Evolutionary conservation across 495 filamentous ascomycete species (phyloP).

Genomic region (Penicillium steckii): DNA sequence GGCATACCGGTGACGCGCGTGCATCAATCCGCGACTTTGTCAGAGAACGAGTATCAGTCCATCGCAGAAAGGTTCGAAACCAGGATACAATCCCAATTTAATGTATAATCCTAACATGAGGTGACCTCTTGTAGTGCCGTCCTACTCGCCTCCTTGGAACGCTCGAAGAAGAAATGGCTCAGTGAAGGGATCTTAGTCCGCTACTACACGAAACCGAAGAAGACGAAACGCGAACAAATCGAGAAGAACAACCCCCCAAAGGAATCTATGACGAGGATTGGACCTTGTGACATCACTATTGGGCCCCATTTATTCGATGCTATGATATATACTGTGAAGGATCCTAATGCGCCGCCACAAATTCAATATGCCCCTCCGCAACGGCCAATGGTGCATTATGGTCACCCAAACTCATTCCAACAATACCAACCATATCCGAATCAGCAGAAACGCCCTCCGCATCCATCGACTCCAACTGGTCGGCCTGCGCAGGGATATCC

Average conservation of each 20-base stretch:
- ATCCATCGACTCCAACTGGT: slow-evolving; percentile 25
- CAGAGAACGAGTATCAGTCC: slow-evolving; percentile 72
- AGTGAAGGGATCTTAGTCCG: slow-evolving; percentile 85
- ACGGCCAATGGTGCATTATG: slow-evolving; percentile 67
- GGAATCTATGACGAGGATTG: slow-evolving; percentile 83
- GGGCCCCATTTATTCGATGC: slow-evolving; percentile 92
- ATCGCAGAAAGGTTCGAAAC: slow-evolving; percentile 72
- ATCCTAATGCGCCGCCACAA: slow-evolving; percentile 51
- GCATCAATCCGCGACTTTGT: slow-evolving; percentile 64
- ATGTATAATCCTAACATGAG: slow-evolving; percentile 11
- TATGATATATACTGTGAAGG: slow-evolving; percentile 82
- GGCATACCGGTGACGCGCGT: slow-evolving; percentile 71
- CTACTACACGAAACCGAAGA: slow-evolving; percentile 90
- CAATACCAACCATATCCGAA: slow-evolving; percentile 50
- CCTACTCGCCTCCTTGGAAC: slow-evolving; percentile 73
- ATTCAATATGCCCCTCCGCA: slow-evolving; percentile 51
- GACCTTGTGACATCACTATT: slow-evolving; percentile 75
- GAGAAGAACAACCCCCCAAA: slow-evolving; percentile 79
- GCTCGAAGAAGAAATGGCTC: slow-evolving; percentile 87
- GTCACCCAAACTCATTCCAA: slow-evolving; percentile 55
- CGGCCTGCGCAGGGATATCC: slow-evolving; percentile 30
- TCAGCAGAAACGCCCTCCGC: slow-evolving; percentile 33
- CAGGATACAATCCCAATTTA: not conserved
- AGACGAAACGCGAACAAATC: slow-evolving; percentile 68
- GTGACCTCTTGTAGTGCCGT: slow-evolving; percentile 62